Evolutionary conservation across 345 rosid genomes (phyloP).

Genomic region (Raphanus raphanistrum): DNA sequence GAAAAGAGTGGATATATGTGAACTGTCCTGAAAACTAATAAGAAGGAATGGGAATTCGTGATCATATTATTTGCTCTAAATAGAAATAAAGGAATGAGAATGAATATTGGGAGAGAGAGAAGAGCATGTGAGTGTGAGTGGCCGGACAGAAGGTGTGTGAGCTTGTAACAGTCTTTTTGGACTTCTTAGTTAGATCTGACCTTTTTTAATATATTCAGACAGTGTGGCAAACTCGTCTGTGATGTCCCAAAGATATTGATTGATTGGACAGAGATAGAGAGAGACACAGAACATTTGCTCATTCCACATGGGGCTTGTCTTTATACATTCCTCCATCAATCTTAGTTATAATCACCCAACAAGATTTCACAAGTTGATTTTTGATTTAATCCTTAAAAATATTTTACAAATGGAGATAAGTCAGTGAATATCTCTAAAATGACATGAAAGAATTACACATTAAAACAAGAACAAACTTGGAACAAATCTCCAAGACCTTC

Average conservation of each 20-base stretch:
- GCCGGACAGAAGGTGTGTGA: conserved; percentile 36
- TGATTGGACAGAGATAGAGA: conserved; percentile 30
- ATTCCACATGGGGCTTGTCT: conserved; percentile 37
- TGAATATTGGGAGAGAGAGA: conserved; percentile 14
- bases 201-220: conserved; percentile 25
- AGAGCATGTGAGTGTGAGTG: conserved; percentile 38
- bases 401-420: conserved; percentile 28
- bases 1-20: background rate
- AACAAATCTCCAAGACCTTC: conserved; percentile 19
- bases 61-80: conserved; percentile 14
- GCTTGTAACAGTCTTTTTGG: conserved; percentile 38
- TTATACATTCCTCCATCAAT: conserved; percentile 26
- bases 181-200: conserved; percentile 34
- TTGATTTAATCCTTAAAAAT: conserved; percentile 15
- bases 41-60: background rate
- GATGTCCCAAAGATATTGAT: conserved; percentile 27
- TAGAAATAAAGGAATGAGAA: conserved; percentile 13
- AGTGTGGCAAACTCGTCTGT: conserved; percentile 36
- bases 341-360: conserved; percentile 19
- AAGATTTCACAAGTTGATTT: background rate
- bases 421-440: conserved; percentile 6
- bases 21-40: background rate
- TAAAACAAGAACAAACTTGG: conserved; percentile 21
- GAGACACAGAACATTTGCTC: conserved; percentile 35
- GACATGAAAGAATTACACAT: conserved; percentile 16